Evolutionary conservation across 2,329 filamentous ascomycete species (phyloP).

Genomic region (Talaromyces sp.): DNA sequence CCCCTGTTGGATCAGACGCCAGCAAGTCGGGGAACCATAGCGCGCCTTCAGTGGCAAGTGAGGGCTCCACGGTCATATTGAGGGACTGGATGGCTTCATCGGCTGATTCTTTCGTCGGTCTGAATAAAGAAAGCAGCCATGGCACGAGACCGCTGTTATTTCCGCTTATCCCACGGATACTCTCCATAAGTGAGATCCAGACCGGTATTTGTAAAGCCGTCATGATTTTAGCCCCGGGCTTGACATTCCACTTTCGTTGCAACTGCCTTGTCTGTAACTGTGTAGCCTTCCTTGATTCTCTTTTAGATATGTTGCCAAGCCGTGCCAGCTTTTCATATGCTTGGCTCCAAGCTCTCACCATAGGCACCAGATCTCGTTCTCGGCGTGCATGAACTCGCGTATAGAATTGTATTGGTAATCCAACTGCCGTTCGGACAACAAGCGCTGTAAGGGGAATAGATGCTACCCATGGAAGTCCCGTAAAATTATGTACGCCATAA

Average conservation of each 20-base stretch:
- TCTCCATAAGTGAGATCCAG: conserved; percentile 52
- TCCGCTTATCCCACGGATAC: conserved; percentile 52
- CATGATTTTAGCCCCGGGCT: conserved; percentile 33
- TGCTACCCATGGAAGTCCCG: conserved; percentile 56
- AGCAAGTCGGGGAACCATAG: conserved; percentile 64
- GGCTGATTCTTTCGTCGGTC: conserved; percentile 1
- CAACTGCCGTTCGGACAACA: conserved; percentile 51
- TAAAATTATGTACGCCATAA: conserved; percentile 53
- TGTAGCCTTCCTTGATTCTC: conserved; percentile 24
- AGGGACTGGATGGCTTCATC: conserved; percentile 22
- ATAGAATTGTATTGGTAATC: conserved; percentile 52
- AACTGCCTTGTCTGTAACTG: conserved; percentile 30
- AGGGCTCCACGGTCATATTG: conserved; percentile 46
- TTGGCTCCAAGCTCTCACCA: conserved; percentile 42
- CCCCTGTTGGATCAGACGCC: conserved; percentile 53
- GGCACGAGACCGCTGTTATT: conserved; percentile 35
- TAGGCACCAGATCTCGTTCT: conserved; percentile 47
- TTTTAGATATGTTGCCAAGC: background rate
- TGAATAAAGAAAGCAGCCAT: conserved; percentile 35
- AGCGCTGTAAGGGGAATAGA: conserved; percentile 60
- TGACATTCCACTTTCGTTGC: conserved; percentile 38
- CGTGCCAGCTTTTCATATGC: conserved; percentile 8
- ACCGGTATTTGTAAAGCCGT: conserved; percentile 48
- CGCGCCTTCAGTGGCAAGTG: conserved; percentile 59
- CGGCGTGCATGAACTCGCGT: conserved; percentile 42